phyloP scores from a whole-genome alignment of 2,329 filamentous ascomycete species.

The Phymatotrichopsis omnivora region DNA sequence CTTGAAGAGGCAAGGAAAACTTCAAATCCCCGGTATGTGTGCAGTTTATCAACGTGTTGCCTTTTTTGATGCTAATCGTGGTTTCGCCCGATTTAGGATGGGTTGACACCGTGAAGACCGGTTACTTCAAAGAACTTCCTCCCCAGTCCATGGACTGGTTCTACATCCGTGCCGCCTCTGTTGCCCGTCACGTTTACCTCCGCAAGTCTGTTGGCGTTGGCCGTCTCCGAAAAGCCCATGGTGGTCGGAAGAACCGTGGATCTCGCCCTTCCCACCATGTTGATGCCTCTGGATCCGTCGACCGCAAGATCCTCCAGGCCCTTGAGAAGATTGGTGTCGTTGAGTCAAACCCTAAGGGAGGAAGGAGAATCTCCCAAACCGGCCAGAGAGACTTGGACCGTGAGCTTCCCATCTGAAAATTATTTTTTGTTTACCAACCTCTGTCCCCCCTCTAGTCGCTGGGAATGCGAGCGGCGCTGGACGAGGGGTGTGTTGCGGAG shows the following conservation, averaged over 20 bases:
- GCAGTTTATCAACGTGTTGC: not conserved
- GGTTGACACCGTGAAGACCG: constrained; percentile 99
- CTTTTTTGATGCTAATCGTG: too few relatives aligned
- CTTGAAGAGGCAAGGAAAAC: constrained; percentile 90
- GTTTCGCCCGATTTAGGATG: too few relatives aligned
- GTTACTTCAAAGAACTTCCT: constrained; percentile 89
- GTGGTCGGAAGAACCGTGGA: constrained; percentile 93
- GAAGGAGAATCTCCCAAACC: constrained; percentile 92
- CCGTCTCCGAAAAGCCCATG: constrained; percentile 93
- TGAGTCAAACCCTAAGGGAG: constrained; percentile 95
- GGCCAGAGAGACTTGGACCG: constrained; percentile 81
- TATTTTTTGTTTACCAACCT: not conserved
- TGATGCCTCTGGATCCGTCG: constrained; percentile 86
- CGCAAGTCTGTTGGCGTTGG: constrained; percentile 99
- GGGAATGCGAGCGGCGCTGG: constrained; percentile 30
- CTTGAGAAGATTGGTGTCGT: constrained; percentile 99
- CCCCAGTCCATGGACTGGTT: constrained; percentile 97
- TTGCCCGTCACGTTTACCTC: constrained; percentile 98
- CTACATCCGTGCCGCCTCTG: constrained; percentile 79
- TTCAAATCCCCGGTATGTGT: constrained; percentile 72
- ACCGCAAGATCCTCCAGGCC: constrained; percentile 94
- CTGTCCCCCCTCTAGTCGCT: constrained; percentile 29
- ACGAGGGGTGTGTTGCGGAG: constrained; percentile 27
- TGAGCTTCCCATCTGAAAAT: constrained; percentile 7
- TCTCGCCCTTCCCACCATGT: constrained; percentile 86